Percentiles rank a stretch among this genome's conserved stretches.
Evolutionary conservation across 2,329 filamentous ascomycete genomes (phyloP).

Genomic region (Paecilomyces variotii): DNA sequence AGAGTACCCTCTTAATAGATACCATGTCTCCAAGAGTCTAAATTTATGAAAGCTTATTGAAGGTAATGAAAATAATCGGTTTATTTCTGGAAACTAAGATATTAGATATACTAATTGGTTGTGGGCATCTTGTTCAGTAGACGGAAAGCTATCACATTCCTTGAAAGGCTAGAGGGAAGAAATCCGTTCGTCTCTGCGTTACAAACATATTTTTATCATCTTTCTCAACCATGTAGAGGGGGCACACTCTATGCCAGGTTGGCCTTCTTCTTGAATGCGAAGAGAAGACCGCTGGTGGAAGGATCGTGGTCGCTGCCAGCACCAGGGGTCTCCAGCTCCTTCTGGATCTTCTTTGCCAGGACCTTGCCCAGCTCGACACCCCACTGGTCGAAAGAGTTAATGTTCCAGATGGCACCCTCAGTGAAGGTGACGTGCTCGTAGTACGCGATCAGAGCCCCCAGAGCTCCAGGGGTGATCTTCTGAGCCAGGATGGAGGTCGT

Average conservation of each 20-base stretch:
- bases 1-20: background rate
- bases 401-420: slow-evolving; percentile 97
- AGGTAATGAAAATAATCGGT: background rate
- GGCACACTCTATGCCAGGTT: slow-evolving; percentile 29
- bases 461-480: slow-evolving; percentile 85
- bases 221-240: slow-evolving; percentile 5
- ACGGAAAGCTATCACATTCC: background rate
- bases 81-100: background rate
- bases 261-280: slow-evolving; percentile 78
- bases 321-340: slow-evolving; percentile 70
- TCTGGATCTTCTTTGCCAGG: slow-evolving; percentile 82
- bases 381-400: slow-evolving; percentile 99
- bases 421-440: slow-evolving; percentile 99
- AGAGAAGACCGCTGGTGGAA: slow-evolving; percentile 82
- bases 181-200: slow-evolving; percentile 3
- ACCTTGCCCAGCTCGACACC: slow-evolving; percentile 97
- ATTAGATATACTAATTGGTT: background rate
- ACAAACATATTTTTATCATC: slow-evolving; percentile 9
- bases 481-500: slow-evolving; percentile 92
- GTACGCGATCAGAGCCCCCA: slow-evolving; percentile 94
- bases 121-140: background rate
- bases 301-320: slow-evolving; percentile 70
- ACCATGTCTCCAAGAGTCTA: background rate
- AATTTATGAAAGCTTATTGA: background rate
- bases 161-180: background rate